Percentiles rank a stretch among this genome's conserved stretches.
Evolutionary conservation across 148 eudicot genomes (phyloP).

Genomic region (Talinum fruticosum): DNA sequence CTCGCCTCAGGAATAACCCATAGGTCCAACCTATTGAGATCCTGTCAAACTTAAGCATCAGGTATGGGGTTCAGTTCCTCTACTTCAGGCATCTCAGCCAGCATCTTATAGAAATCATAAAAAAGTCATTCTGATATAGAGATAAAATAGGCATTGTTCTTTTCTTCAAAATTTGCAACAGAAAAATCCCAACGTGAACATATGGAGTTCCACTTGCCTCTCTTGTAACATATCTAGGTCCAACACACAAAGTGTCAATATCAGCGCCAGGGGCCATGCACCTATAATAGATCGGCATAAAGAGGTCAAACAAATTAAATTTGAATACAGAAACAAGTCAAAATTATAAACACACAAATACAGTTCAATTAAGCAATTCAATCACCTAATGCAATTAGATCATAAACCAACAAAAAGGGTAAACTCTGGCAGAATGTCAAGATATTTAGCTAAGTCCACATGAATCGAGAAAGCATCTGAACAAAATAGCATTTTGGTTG

Average conservation of each 20-base stretch:
- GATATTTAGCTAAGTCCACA: too few relatives aligned
- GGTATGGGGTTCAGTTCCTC: slow-evolving; percentile 52
- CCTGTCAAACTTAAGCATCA: slow-evolving; percentile 53
- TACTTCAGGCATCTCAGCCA: slow-evolving; percentile 49
- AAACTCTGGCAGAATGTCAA: too few relatives aligned
- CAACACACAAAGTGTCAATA: slow-evolving; percentile 54
- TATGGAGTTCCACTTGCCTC: slow-evolving; percentile 28
- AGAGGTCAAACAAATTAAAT: too few relatives aligned
- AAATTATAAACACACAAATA: not conserved
- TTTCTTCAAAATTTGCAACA: too few relatives aligned
- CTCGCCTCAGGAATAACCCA: slow-evolving; percentile 46
- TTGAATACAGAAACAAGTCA: not conserved
- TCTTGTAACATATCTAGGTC: slow-evolving; percentile 47
- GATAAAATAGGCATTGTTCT: not conserved
- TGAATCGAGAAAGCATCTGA: not conserved
- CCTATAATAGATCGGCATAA: slow-evolving; percentile 28
- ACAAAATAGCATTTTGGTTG: not conserved
- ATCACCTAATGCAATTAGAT: too few relatives aligned
- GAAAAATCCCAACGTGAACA: not conserved
- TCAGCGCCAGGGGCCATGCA: slow-evolving; percentile 61
- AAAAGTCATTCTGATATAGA: slow-evolving; percentile 42
- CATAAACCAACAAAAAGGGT: too few relatives aligned
- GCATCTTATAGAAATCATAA: slow-evolving; percentile 40
- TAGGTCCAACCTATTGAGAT: slow-evolving; percentile 41
- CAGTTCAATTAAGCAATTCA: too few relatives aligned